These are phyloP conservation scores for Triticum monococcum DNA, from an alignment of 176 grass and related monocot genomes.

Conservation along the genomic window DNA sequence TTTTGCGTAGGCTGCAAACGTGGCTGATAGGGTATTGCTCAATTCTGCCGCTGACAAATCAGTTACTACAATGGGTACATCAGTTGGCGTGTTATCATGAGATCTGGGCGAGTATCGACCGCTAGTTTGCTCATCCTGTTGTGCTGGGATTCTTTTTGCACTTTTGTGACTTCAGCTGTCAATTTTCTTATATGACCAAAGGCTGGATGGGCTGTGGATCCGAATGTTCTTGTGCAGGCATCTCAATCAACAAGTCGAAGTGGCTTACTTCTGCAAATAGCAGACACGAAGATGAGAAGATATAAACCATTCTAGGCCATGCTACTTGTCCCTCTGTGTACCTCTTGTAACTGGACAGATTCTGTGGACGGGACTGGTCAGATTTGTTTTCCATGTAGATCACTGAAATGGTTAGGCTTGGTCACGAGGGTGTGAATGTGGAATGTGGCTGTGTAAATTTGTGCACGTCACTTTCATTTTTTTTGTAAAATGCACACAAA, in stretches of 20 bases:
- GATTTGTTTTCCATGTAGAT: background rate
- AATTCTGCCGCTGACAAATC: background rate
- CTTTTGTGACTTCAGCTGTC: background rate
- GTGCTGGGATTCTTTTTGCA: background rate
- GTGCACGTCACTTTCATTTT: background rate
- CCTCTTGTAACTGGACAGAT: background rate
- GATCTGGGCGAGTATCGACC: background rate
- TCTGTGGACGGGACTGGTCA: background rate
- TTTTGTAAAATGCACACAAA: background rate
- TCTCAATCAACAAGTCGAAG: background rate
- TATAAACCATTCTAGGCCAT: background rate
- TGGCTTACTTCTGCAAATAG: background rate
- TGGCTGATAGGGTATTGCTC: background rate
- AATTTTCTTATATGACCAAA: background rate
- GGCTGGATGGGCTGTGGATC: background rate
- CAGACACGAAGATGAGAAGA: background rate
- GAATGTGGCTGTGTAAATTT: background rate
- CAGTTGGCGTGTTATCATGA: background rate
- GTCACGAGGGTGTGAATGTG: background rate
- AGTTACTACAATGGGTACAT: background rate
- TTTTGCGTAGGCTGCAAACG: background rate
- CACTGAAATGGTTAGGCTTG: background rate
- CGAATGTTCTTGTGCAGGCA: background rate
- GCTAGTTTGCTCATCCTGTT: background rate
- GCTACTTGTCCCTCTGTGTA: conserved; percentile 18